Base-by-base conservation (phyloP, 2,329 filamentous ascomycete genomes). In the Ophiocordyceps sinensis region DNA sequence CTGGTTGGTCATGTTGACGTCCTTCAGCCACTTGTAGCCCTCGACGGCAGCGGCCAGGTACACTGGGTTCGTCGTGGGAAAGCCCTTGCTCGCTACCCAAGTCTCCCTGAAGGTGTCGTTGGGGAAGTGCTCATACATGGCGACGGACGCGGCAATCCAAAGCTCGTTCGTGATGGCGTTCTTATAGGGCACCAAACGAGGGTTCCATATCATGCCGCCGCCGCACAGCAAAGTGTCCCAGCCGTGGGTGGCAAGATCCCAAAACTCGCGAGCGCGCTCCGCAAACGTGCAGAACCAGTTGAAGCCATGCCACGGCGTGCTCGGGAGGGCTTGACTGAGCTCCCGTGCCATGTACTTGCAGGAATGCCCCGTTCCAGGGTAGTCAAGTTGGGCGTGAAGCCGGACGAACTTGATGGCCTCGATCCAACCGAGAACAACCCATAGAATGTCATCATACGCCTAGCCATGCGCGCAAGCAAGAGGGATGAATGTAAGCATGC, bases 121-220 rank as follows among this genome's bases (percentile, higher is more conserved):
- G 0, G 88, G 85, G 49, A 88, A 93, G 54, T 89, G 74, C 5
- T 91, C 71, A 55, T 94, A 95, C 89, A 96, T 95, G 41, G 73
- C 75, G 30, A 89, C 74, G 19, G 84, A 91, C 0, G 85, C 86
- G 0, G 88, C 72, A 45, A 95, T 85, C 62, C 75, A 95, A 1
- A 95, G 73, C 56, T 95, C 78, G 54, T 95, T 95, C 28, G 89
- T 96, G 51, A 96, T 93, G 47, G 89, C 86, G 53, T 96, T 96
- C 57, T 95, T 96, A 66, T 95, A 96, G 0, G 87, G 86, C 32
- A 71, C 61, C 26, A 89, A 64, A 30, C 76, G 74, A 3, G 85
- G 85, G 49, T 84, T 93, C 89, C 89, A 96, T 13, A 78, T 73
- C 83, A 96, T 93, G 36, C 89, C 89, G 19, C 89, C 89, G 5